Evolutionary conservation across 352 stramenopile genomes (phyloP).

Genomic region (Nothophytophthora sp.): DNA sequence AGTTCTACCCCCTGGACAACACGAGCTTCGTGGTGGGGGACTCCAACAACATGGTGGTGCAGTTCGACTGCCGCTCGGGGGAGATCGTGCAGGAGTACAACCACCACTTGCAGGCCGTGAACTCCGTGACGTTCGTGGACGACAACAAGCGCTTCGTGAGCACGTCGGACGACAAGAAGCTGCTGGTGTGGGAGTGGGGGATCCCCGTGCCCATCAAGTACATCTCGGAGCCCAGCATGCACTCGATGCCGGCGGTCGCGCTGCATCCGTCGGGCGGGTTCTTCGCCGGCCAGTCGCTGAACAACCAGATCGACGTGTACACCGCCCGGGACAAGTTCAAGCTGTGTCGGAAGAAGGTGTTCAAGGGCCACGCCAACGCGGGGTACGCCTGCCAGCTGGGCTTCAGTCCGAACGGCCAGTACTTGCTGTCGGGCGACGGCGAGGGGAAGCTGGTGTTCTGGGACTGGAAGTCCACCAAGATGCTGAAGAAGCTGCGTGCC

Average conservation of each 20-base stretch:
- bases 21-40: conserved; percentile 97
- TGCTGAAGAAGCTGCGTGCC: conserved; percentile 86
- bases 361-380: conserved; percentile 92
- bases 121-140: conserved; percentile 99
- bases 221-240: conserved; percentile 98
- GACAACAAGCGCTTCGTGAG: conserved; percentile 94
- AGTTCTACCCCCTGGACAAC: conserved; percentile 98
- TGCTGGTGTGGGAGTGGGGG: conserved; percentile 98
- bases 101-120: conserved; percentile 98
- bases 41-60: conserved; percentile 97
- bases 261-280: conserved; percentile 93
- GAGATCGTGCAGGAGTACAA: conserved; percentile 99
- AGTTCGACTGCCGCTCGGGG: conserved; percentile 85
- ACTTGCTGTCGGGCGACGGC: conserved; percentile 94
- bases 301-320: conserved; percentile 99
- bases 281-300: conserved; percentile 96
- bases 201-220: conserved; percentile 99
- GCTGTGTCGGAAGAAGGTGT: conserved; percentile 93
- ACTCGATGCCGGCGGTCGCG: conserved; percentile 98
- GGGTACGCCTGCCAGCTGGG: conserved; percentile 97
- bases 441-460: conserved; percentile 98
- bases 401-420: conserved; percentile 97
- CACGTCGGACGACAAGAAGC: conserved; percentile 99
- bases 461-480: conserved; percentile 97
- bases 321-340: conserved; percentile 95